Evolutionary conservation across 1,284 basidiomycete species (phyloP), one percentile per base, ranked within the genome.

Genomic region (Malassezia yamatoensis): DNA sequence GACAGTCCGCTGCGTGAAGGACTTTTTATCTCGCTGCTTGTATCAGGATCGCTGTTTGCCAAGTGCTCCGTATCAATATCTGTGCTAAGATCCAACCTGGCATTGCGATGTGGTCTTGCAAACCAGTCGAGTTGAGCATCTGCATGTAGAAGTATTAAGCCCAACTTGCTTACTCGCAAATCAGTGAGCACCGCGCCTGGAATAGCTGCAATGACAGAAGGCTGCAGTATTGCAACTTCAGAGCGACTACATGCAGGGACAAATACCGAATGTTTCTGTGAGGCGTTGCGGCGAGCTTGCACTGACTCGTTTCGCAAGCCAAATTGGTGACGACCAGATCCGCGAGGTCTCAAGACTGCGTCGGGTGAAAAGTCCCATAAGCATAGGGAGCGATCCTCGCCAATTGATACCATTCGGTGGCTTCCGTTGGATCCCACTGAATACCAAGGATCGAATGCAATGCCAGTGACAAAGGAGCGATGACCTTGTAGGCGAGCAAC

Each of bases 401-500:
- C 70, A 2, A 71, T 68, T 18, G 63, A 65, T 2, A 61, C 65
- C 39, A 74, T 64, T 5, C 72, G 60, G 47, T 73, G 70, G 1
- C 61, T 66, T 10, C 61, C 47, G 10, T 70, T 64, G n/a, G 33
- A 24, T 5, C 86, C 87, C 20, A 85, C 81, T 49, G 83, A 79
- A 16, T 64, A 44, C 66, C 69, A 73, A 12, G 87, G 84, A 76
- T 98, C 94, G 72, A 96, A 98, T 0, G 87, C 85, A 9, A 96
- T 80, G 2, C 83, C 80, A 0, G 88, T 86, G 5, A 98, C 87
- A 70, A 94, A 96, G 1, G 88, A 91, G 0, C 88, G 86, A 72
- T 98, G 93, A 0, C 93, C 94, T 76, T 96, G 90, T 77, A 91
- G 96, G 47, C 91, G 81, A 3, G 93, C 93, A n/a, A 98, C 83